phyloP scores from a whole-genome alignment of 2,329 filamentous ascomycete species.

The Colletotrichum sp. region DNA sequence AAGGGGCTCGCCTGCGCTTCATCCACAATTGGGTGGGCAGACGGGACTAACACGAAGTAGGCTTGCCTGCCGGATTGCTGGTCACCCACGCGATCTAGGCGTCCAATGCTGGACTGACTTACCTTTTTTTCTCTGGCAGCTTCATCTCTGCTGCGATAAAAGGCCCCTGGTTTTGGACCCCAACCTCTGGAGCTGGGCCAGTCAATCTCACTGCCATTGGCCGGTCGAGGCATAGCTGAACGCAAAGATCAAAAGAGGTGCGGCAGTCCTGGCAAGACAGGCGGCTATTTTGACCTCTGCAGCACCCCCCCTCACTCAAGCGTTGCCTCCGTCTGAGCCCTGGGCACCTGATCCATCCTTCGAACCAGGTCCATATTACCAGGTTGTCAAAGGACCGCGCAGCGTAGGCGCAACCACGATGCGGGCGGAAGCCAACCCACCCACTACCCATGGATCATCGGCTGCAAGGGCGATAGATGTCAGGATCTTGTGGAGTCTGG shows the following conservation, averaged over 20 bases:
- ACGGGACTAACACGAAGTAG: neutral
- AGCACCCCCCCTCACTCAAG: neutral
- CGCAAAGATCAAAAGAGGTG: neutral
- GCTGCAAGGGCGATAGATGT: neutral
- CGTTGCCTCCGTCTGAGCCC: neutral
- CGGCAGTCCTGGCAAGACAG: neutral
- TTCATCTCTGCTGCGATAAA: neutral
- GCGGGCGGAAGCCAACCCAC: neutral
- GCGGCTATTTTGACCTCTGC: neutral
- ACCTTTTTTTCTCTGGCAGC: neutral
- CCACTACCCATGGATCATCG: neutral
- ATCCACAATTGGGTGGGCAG: neutral
- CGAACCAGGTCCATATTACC: neutral
- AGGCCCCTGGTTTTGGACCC: neutral
- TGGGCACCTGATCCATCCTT: neutral
- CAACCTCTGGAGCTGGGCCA: neutral
- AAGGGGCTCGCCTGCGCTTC: neutral
- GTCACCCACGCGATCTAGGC: neutral
- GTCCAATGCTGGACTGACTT: neutral
- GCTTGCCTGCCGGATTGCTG: neutral
- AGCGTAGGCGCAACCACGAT: neutral
- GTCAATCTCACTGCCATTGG: neutral
- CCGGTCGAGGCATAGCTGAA: constrained; percentile 3
- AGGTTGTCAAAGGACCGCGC: neutral
- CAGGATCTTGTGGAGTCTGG: neutral